Base-by-base conservation (phyloP, 2,329 filamentous ascomycete species). In the Cladophialophora carrionii region DNA sequence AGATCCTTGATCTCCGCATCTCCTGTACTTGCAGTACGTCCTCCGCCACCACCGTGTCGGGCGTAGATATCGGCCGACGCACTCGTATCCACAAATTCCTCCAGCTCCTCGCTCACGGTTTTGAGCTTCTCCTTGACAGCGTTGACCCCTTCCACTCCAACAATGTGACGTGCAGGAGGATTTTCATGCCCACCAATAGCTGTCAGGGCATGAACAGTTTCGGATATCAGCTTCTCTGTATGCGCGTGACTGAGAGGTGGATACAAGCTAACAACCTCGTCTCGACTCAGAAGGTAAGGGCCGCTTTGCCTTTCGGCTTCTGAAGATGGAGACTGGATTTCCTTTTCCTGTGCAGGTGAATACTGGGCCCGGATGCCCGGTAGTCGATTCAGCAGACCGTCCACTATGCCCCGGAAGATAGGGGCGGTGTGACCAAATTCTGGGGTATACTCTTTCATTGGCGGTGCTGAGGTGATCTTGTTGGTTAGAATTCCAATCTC, bases 151-250 rank as follows among this genome's bases (percentile, higher is more conserved):
- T 98, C 95, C 61, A 90, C 87, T 0, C 95, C 94, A 1, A 98
- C 93, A 72, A 98, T 97, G 75, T 98, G 94, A 34, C 95, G 84
- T 0, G 92, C 91, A 0, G 95, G 95, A 1, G 95, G 95, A 76
- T 98, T 98, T 75, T 97, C 93, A 75, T 97, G 93, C 0, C 94
- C 95, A 0, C 92, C 95, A 71, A 98, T 96, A 0, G 93, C 92
- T 14, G 90, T 91, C 53, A 99, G 83, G 1, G 94, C 93, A 76
- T 96, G 90, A 0, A 98, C 90, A 0, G 95, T 96, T 78, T 98
- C 95, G 65, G 88, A 85, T 4, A 96, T 90, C 20, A 98, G 80
- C 26, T 85, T 84, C 71, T 93, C 88, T 66, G 90, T 86, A 48
- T 92, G 84, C 4, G 84, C 81, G 1, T 83, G 79, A 5, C 88